phyloP scores from a whole-genome alignment of 306 rosid species.

The Astragalus membranaceus region DNA sequence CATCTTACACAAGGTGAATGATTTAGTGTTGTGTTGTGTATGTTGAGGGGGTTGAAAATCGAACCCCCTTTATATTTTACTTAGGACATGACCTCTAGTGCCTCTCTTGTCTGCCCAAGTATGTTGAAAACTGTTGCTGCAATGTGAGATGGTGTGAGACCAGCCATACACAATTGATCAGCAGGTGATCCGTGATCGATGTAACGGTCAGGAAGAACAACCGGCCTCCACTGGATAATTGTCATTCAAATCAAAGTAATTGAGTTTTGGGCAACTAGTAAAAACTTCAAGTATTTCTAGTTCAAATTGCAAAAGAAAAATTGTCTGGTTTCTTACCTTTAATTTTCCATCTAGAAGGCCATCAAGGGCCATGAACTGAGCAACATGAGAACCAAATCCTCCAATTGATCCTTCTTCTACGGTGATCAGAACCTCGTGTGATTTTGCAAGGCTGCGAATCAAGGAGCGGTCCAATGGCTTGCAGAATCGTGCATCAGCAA shows the following conservation, averaged over 20 bases:
- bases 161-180: conserved; percentile 66
- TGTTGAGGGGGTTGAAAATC: neutral
- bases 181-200: conserved; percentile 84
- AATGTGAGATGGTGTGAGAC: conserved; percentile 79
- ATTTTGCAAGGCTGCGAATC: conserved; percentile 74
- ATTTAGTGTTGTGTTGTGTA: conserved; percentile 6
- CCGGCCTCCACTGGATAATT: conserved; percentile 84
- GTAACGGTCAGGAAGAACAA: conserved; percentile 87
- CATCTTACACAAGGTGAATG: conserved; percentile 1
- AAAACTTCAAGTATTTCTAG: neutral
- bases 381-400: conserved; percentile 96
- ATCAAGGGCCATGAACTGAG: conserved; percentile 90
- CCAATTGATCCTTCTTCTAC: conserved; percentile 98
- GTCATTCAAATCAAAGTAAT: neutral
- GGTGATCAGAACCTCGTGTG: conserved; percentile 75
- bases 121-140: conserved; percentile 92
- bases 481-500: conserved; percentile 90
- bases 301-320: neutral
- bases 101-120: conserved; percentile 84
- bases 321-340: conserved; percentile 40
- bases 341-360: conserved; percentile 86
- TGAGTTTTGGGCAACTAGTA: neutral
- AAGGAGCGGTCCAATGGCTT: conserved; percentile 76
- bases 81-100: conserved; percentile 66
- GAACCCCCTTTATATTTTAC: neutral